A percentile compares a stretch with the other conserved stretches of the same genome.
These are phyloP conservation scores for Leavenworthia alabamica DNA, from an alignment of 345 rosid species.

Conservation along the genomic window DNA sequence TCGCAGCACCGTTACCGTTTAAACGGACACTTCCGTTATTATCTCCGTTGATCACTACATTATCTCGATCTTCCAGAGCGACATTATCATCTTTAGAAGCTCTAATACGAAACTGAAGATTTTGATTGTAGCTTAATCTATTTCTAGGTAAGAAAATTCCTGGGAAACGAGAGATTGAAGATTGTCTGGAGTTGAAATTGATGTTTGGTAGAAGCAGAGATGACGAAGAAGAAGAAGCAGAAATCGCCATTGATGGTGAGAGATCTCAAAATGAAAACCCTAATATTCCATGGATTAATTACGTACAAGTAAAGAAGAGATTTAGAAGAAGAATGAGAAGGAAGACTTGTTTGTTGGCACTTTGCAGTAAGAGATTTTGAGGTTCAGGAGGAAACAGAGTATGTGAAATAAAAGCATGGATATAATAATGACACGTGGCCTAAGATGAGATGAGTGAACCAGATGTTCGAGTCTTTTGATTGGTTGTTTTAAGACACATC, in stretches of 20 bases:
- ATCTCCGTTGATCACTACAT: slow-evolving; percentile 31
- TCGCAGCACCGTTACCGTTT: slow-evolving; percentile 38
- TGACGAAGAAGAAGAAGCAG: slow-evolving; percentile 22
- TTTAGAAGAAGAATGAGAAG: slow-evolving; percentile 7
- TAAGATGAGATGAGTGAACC: slow-evolving; percentile 24
- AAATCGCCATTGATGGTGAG: slow-evolving; percentile 39
- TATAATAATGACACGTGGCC: slow-evolving; percentile 56
- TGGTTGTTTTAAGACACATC: slow-evolving; percentile 18
- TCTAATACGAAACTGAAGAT: slow-evolving; percentile 30
- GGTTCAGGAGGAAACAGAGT: slow-evolving; percentile 5
- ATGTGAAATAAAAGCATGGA: slow-evolving; percentile 45
- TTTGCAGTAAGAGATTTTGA: slow-evolving; percentile 15
- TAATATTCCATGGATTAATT: not conserved
- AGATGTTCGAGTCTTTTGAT: slow-evolving; percentile 24
- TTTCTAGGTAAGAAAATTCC: slow-evolving; percentile 24
- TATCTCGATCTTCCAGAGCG: slow-evolving; percentile 49
- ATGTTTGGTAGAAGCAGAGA: slow-evolving; percentile 43
- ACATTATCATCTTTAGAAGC: slow-evolving; percentile 41
- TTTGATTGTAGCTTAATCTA: not conserved
- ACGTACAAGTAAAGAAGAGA: slow-evolving; percentile 9
- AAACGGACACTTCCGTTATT: slow-evolving; percentile 16
- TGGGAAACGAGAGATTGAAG: slow-evolving; percentile 24
- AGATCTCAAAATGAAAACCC: not conserved
- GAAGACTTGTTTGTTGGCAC: not conserved
- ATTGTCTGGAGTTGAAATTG: slow-evolving; percentile 36